These are phyloP conservation scores for Aegilops sharonensis DNA, from an alignment of 176 grass and related monocot species.

Conservation along the genomic window DNA sequence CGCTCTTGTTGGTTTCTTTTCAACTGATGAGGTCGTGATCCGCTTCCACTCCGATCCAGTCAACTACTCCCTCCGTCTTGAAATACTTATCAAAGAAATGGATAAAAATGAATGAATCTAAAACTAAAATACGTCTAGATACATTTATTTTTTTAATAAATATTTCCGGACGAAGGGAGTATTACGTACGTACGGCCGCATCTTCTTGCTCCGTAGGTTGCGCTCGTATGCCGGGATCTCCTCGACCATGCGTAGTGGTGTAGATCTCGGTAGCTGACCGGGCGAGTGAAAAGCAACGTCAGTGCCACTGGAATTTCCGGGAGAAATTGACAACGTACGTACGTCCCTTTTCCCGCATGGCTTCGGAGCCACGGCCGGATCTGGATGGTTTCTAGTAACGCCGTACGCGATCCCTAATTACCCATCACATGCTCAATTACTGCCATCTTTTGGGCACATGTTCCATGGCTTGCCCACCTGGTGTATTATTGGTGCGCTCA, in stretches of 20 bases:
- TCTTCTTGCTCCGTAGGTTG: background rate
- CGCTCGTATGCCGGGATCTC: background rate
- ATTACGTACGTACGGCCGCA: background rate
- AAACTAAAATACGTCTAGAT: no score
- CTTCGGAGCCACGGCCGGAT: background rate
- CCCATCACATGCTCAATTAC: background rate
- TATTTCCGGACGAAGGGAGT: no score
- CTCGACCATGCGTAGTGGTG: background rate
- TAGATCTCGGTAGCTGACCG: background rate
- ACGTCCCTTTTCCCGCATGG: background rate
- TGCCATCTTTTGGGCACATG: background rate
- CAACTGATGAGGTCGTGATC: background rate
- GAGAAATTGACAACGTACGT: background rate
- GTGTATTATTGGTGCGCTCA: no score
- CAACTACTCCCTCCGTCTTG: background rate
- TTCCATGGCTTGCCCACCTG: no score
- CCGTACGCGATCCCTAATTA: background rate
- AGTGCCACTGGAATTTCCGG: background rate
- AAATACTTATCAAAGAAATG: no score
- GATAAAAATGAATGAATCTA: no score
- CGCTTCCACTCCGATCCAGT: background rate
- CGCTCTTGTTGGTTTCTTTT: no score
- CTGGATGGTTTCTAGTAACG: background rate
- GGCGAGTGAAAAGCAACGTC: background rate
- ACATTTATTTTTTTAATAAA: no score